A percentile compares a stretch with the other conserved stretches of the same genome.
phyloP scores from a whole-genome alignment of 2,329 filamentous ascomycete genomes.

The Piedraia hortae region DNA sequence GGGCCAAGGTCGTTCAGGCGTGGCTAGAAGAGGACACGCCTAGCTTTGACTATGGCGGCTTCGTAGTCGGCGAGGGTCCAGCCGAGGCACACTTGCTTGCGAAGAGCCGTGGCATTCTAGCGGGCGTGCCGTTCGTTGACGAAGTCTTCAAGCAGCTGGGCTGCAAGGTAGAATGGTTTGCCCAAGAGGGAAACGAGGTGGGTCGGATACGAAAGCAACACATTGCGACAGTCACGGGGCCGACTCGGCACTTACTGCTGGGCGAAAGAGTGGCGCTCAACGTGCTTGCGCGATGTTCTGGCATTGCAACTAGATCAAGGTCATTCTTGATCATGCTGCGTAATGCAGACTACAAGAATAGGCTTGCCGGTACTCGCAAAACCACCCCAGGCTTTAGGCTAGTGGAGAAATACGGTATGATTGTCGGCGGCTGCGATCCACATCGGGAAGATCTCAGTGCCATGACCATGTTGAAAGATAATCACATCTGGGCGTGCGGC shows the following conservation, averaged over 20 bases:
- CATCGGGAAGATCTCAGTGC: conserved; percentile 66
- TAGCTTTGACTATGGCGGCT: conserved; percentile 89
- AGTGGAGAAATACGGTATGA: conserved; percentile 95
- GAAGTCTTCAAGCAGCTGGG: conserved; percentile 77
- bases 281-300: conserved; percentile 67
- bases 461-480: conserved; percentile 99
- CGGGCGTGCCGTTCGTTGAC: conserved; percentile 81
- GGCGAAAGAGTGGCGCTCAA: conserved; percentile 86
- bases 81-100: conserved; percentile 25
- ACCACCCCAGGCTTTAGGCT: conserved; percentile 87
- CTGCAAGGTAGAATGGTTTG: conserved; percentile 73
- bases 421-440: conserved; percentile 72
- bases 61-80: conserved; percentile 54
- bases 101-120: conserved; percentile 47
- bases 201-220: conserved; percentile 31
- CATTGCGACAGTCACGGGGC: conserved; percentile 61
- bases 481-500: conserved; percentile 79
- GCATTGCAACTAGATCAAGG: conserved; percentile 42
- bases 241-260: conserved; percentile 59
- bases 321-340: conserved; percentile 25
- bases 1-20: conserved; percentile 49
- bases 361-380: conserved; percentile 83
- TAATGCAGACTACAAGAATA: conserved; percentile 45
- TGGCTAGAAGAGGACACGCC: conserved; percentile 96
- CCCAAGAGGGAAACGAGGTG: conserved; percentile 44